phyloP scores from a whole-genome alignment of 108 stramenopile species.

The Skeletonema costatum region DNA sequence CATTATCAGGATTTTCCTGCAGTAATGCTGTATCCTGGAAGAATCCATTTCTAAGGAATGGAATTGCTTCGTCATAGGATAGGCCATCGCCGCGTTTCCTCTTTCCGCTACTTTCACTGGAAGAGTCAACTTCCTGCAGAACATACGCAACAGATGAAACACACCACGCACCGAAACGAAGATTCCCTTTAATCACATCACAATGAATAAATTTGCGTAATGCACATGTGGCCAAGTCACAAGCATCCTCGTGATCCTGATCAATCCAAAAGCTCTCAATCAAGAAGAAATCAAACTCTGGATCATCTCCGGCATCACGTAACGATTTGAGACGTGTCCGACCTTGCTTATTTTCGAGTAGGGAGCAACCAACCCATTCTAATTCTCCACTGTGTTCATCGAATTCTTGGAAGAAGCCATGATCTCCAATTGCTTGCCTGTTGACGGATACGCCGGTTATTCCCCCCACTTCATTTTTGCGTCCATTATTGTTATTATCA shows the following conservation, averaged over 20 bases:
- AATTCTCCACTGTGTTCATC: not conserved
- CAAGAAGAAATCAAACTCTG: slow-evolving; percentile 5
- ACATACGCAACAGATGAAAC: not conserved
- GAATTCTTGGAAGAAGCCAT: not conserved
- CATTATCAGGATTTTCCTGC: slow-evolving; percentile 1
- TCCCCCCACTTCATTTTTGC: not conserved
- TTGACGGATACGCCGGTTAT: not conserved
- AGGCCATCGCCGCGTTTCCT: not conserved
- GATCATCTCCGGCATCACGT: not conserved
- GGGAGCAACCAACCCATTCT: slow-evolving; percentile 6
- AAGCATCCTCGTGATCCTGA: not conserved
- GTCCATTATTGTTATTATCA: too few species aligned
- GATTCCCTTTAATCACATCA: not conserved
- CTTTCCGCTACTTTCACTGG: not conserved
- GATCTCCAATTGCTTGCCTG: not conserved
- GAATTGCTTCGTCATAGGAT: not conserved
- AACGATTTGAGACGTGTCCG: slow-evolving; percentile 9
- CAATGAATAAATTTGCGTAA: not conserved
- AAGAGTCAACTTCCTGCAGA: not conserved
- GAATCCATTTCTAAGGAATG: slow-evolving; percentile 6
- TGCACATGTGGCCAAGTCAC: not conserved
- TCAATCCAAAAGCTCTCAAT: slow-evolving; percentile 7
- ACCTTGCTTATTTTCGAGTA: not conserved
- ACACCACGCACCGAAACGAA: not conserved
- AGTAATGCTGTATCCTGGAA: slow-evolving; percentile 1